Conservation (phyloP, 768 basidiomycete species). For the Lentinula sp. region DNA sequence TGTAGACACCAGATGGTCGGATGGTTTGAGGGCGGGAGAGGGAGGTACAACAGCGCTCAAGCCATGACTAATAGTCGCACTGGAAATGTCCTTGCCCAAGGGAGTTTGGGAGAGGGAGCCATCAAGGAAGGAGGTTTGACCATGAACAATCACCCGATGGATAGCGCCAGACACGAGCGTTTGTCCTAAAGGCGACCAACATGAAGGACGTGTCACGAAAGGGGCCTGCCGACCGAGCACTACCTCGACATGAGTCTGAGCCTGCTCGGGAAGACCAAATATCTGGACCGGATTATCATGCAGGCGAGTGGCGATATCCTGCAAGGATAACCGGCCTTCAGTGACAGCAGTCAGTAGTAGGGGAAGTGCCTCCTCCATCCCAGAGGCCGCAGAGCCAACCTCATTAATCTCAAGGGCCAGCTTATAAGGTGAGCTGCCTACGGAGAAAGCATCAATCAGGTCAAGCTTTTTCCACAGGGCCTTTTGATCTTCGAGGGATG, state of each 20-base stretch:
- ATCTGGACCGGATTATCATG: constrained; percentile 92
- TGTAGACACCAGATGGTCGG: constrained; percentile 8
- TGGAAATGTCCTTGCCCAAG: constrained; percentile 70
- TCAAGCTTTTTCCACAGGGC: constrained; percentile 83
- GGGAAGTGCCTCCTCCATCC: constrained; percentile 83
- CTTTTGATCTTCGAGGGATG: constrained; percentile 69
- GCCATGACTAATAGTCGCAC: constrained; percentile 43
- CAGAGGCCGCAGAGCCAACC: constrained; percentile 61
- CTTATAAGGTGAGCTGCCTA: constrained; percentile 79
- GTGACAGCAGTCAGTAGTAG: constrained; percentile 82
- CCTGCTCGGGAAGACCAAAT: constrained; percentile 84
- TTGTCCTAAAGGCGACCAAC: constrained; percentile 83
- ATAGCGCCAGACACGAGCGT: constrained; percentile 63
- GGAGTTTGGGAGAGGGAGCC: constrained; percentile 59
- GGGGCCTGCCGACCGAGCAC: constrained; percentile 71
- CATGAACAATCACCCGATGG: constrained; percentile 88
- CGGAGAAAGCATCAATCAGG: constrained; percentile 84
- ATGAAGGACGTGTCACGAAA: constrained; percentile 41
- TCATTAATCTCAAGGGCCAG: constrained; percentile 61
- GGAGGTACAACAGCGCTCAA: constrained; percentile 9
- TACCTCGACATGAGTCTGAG: constrained; percentile 87
- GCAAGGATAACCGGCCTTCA: constrained; percentile 72
- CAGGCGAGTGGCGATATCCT: constrained; percentile 76
- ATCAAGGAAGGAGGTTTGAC: constrained; percentile 85
- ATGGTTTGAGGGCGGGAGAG: constrained; percentile 12